A percentile compares a stretch with the other conserved stretches of the same genome.
Conservation (phyloP, 176 grass and related monocot genomes). For the Aegilops umbellulata region DNA sequence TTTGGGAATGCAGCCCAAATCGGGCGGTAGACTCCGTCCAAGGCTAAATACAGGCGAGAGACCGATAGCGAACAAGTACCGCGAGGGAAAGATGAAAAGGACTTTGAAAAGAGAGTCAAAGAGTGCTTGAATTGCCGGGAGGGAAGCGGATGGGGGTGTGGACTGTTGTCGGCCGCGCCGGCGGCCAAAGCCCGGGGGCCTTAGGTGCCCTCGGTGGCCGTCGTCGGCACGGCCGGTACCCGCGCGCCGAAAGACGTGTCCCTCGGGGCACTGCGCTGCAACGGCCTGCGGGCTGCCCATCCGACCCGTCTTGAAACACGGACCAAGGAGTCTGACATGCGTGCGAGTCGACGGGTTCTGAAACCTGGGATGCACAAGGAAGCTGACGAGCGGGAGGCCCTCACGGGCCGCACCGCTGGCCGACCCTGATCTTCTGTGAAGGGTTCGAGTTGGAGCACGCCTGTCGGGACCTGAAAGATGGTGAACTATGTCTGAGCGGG, state of each 20-base stretch:
- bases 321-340: conserved; percentile 70
- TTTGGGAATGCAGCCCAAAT: conserved; percentile 59
- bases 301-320: conserved; percentile 80
- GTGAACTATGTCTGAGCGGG: conserved; percentile 71
- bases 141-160: no score
- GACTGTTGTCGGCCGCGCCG: background rate
- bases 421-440: conserved; percentile 59
- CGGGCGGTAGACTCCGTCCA: conserved; percentile 54
- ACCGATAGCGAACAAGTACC: conserved; percentile 78
- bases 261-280: conserved; percentile 5
- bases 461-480: conserved; percentile 77
- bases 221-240: no score
- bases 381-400: conserved; percentile 25
- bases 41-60: conserved; percentile 74
- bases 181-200: conserved; percentile 8
- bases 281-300: conserved; percentile 42
- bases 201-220: background rate
- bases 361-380: conserved; percentile 28
- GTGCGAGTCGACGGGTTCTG: conserved; percentile 30
- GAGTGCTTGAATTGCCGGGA: conserved; percentile 87
- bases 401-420: conserved; percentile 41
- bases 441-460: conserved; percentile 74
- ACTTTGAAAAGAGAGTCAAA: conserved; percentile 91
- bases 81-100: conserved; percentile 79
- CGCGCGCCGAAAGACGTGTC: background rate